Evolutionary conservation across 441 rosid species (phyloP).

Genomic region (Bocquillonia castaneifolia): DNA sequence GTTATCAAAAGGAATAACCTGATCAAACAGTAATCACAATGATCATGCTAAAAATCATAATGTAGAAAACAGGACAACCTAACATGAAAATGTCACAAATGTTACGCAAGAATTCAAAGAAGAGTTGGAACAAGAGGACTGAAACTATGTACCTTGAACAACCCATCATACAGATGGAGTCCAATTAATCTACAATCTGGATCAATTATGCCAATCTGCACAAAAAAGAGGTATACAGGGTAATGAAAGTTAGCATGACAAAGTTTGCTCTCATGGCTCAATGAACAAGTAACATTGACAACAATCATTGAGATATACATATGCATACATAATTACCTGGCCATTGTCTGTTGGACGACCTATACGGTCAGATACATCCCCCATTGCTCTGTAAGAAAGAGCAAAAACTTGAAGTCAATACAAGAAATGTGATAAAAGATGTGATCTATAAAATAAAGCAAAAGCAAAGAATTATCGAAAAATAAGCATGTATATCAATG

Average conservation of each 20-base stretch:
- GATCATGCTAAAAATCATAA: slow-evolving; percentile 1
- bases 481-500: background rate
- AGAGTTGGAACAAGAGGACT: slow-evolving; percentile 11
- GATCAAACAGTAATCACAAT: slow-evolving; percentile 13
- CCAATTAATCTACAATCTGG: slow-evolving; percentile 96
- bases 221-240: background rate
- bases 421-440: slow-evolving; percentile 11
- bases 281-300: background rate
- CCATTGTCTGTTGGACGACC: slow-evolving; percentile 97
- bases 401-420: slow-evolving; percentile 11
- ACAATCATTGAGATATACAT: background rate
- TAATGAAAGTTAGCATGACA: background rate
- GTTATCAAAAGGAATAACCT: slow-evolving; percentile 99
- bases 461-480: background rate
- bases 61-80: background rate
- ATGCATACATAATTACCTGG: slow-evolving; percentile 47
- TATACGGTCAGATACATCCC: slow-evolving; percentile 94
- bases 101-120: slow-evolving; percentile 6
- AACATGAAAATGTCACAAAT: background rate
- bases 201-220: slow-evolving; percentile 90
- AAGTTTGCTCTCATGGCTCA: background rate
- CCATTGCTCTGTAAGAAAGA: slow-evolving; percentile 70
- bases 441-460: slow-evolving; percentile 2
- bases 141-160: slow-evolving; percentile 65
- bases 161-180: slow-evolving; percentile 92